Evolutionary conservation across 2,329 filamentous ascomycete genomes (phyloP).

Genomic region (Sclerotiophoma versabilis): DNA sequence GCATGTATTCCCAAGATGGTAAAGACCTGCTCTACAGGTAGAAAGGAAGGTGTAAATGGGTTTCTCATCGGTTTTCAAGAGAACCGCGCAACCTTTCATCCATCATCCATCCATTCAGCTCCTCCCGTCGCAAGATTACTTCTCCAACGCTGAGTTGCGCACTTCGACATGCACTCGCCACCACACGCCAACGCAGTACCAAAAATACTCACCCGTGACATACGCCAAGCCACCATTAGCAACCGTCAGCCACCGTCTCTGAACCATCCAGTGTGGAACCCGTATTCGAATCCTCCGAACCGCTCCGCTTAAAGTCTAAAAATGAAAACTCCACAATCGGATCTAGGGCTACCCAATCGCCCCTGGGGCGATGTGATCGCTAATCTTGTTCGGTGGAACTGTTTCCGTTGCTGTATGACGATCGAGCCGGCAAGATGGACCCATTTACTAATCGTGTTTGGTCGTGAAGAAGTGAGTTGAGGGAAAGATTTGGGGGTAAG

Average conservation of each 20-base stretch:
- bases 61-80: too few species aligned
- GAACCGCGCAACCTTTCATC: too few species aligned
- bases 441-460: too few species aligned
- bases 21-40: too few species aligned
- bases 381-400: background rate
- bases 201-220: background rate
- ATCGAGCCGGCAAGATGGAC: background rate
- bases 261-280: background rate
- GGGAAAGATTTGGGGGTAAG: background rate
- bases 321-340: background rate
- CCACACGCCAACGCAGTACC: background rate
- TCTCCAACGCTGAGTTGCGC: too few species aligned
- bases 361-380: background rate
- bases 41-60: too few species aligned
- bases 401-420: background rate
- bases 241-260: background rate
- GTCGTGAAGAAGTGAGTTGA: background rate
- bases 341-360: background rate
- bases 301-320: conserved; percentile 1
- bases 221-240: conserved; percentile 7
- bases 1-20: too few species aligned
- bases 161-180: background rate
- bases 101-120: too few species aligned
- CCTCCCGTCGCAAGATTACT: too few species aligned
- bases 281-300: background rate